Conservation (phyloP, 495 filamentous ascomycete species). For the Darksidea phi region DNA sequence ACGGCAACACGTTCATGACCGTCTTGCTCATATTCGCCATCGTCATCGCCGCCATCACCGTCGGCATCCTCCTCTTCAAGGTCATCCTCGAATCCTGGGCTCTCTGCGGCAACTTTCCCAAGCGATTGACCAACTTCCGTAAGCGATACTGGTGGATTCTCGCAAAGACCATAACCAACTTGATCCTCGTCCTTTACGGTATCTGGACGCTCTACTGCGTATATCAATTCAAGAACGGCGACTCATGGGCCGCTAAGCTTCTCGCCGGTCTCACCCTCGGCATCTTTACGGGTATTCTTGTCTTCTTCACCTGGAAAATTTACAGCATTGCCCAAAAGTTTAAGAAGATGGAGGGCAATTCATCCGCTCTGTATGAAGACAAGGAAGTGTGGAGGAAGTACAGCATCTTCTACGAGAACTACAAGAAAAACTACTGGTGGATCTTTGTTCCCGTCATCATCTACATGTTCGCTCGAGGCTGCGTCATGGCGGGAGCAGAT, state of each 20-base stretch:
- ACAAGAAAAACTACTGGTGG: conserved; percentile 94
- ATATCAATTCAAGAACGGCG: conserved; percentile 88
- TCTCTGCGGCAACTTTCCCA: conserved; percentile 81
- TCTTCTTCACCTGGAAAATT: conserved; percentile 80
- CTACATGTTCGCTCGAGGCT: conserved; percentile 90
- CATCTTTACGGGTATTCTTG: conserved; percentile 74
- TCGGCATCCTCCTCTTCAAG: conserved; percentile 86
- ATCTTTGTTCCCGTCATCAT: conserved; percentile 86
- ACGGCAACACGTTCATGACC: conserved; percentile 95
- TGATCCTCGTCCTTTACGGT: conserved; percentile 91
- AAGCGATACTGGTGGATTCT: conserved; percentile 95
- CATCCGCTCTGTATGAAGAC: conserved; percentile 73
- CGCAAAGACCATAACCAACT: conserved; percentile 79
- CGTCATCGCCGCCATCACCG: conserved; percentile 77
- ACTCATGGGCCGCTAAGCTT: conserved; percentile 91
- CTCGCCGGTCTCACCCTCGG: conserved; percentile 80
- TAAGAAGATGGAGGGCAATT: conserved; percentile 73
- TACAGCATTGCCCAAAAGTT: conserved; percentile 70
- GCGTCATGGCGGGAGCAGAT: conserved; percentile 80
- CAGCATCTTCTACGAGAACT: conserved; percentile 94
- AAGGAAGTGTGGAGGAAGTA: conserved; percentile 93
- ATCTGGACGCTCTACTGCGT: conserved; percentile 95
- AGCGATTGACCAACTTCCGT: conserved; percentile 77
- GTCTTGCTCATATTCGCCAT: conserved; percentile 85
- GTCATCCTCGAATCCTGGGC: conserved; percentile 91